Conservation (phyloP, 331 rosid genomes). For the Prunus yedoensis region DNA sequence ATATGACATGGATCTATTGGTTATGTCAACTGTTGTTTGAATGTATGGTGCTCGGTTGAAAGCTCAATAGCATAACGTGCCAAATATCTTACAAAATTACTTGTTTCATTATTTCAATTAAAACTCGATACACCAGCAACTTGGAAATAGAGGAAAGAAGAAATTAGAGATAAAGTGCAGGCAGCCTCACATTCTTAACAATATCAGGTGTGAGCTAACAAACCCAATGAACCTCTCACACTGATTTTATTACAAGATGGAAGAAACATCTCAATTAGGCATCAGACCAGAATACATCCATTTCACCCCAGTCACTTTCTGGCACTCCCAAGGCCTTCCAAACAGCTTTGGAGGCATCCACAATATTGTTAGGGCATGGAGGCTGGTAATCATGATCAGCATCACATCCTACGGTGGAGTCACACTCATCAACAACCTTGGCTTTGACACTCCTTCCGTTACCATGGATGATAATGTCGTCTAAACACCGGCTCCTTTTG, state of each 20-base stretch:
- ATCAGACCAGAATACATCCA: conserved; percentile 41
- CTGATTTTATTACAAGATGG: neutral
- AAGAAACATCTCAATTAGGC: neutral
- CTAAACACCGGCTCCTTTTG: conserved; percentile 23
- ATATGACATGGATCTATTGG: neutral
- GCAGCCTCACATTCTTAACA: neutral
- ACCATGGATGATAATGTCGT: conserved; percentile 30
- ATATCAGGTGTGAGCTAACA: neutral
- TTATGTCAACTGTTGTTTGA: neutral
- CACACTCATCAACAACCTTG: conserved; percentile 51
- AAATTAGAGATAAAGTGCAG: too few species aligned
- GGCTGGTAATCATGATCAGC: conserved; percentile 49
- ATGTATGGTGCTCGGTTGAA: too few species aligned
- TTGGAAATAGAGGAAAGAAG: too few species aligned
- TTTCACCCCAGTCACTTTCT: conserved; percentile 19
- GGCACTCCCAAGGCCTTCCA: conserved; percentile 48
- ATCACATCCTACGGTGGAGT: conserved; percentile 42
- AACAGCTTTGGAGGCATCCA: conserved; percentile 54
- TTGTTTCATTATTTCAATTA: neutral
- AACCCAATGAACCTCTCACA: neutral
- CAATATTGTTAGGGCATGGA: conserved; percentile 51
- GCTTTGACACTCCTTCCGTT: conserved; percentile 45
- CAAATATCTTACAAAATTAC: neutral
- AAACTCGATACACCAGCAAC: neutral
- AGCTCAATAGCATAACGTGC: neutral